Percentiles rank a stretch among this genome's conserved stretches.
Evolutionary conservation across 2,329 filamentous ascomycete species (phyloP).

Genomic region (Stachybotrys elegans): DNA sequence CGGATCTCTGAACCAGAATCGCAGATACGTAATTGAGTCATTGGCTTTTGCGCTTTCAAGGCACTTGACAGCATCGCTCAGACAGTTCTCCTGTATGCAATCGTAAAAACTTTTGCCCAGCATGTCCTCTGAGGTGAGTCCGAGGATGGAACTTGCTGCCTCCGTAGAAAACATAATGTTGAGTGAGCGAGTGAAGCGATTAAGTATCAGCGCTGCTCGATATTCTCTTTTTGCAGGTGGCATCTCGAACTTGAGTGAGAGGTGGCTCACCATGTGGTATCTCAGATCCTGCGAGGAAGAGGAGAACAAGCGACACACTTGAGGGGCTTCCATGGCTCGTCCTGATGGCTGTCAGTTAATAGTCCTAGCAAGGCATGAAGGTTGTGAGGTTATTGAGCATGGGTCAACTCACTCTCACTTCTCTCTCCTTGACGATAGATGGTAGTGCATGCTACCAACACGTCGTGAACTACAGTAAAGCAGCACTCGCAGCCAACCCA

Average conservation of each 20-base stretch:
- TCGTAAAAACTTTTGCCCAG: slow-evolving; percentile 80
- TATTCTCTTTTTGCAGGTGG: slow-evolving; percentile 66
- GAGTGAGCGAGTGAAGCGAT: slow-evolving; percentile 77
- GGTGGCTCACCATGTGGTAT: slow-evolving; percentile 83
- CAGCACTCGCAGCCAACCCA: slow-evolving; percentile 84
- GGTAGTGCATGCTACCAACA: slow-evolving; percentile 78
- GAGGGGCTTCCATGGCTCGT: slow-evolving; percentile 70
- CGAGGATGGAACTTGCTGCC: slow-evolving; percentile 68
- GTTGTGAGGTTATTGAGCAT: slow-evolving; percentile 17
- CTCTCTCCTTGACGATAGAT: slow-evolving; percentile 65
- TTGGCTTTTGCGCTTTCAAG: slow-evolving; percentile 84
- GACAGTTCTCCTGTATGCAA: slow-evolving; percentile 73
- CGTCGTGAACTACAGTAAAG: slow-evolving; percentile 84
- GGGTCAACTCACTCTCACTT: slow-evolving; percentile 75
- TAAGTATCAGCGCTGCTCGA: slow-evolving; percentile 77
- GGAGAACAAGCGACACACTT: slow-evolving; percentile 74
- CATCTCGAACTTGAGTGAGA: slow-evolving; percentile 74
- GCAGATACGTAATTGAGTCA: slow-evolving; percentile 84
- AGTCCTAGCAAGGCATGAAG: neutral
- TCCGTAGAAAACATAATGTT: slow-evolving; percentile 84
- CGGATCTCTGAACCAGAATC: slow-evolving; percentile 79
- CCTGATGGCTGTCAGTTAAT: slow-evolving; percentile 40
- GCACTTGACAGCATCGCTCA: slow-evolving; percentile 71
- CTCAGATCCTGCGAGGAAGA: slow-evolving; percentile 77
- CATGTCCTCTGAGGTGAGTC: slow-evolving; percentile 63